Conservation (phyloP, 306 rosid genomes). For the Calophaca sinica region DNA sequence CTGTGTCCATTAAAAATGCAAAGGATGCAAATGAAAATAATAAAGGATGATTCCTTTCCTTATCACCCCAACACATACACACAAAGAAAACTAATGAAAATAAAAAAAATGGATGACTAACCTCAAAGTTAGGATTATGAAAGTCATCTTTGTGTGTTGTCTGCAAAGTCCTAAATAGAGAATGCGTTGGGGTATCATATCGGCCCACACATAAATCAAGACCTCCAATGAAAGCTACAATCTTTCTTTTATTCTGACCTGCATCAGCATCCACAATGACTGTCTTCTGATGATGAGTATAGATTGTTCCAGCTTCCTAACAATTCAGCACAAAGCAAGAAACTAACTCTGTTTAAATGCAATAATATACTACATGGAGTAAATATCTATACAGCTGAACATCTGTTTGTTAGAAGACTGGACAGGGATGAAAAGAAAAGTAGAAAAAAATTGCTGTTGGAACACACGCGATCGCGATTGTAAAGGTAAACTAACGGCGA, state of each 20-base stretch:
- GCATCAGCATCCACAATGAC: slow-evolving; percentile 93
- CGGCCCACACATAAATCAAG: slow-evolving; percentile 89
- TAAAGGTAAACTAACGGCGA: too few relatives aligned
- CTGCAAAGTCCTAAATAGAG: slow-evolving; percentile 65
- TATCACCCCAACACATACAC: too few relatives aligned
- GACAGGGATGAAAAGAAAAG: too few relatives aligned
- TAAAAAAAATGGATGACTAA: slow-evolving; percentile 38
- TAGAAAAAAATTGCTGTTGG: too few relatives aligned
- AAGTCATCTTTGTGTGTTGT: slow-evolving; percentile 78
- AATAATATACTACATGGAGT: neutral
- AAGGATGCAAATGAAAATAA: neutral
- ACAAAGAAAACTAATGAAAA: neutral
- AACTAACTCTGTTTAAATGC: neutral
- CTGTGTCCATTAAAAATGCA: slow-evolving; percentile 2
- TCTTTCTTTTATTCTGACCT: slow-evolving; percentile 72
- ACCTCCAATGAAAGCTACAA: slow-evolving; percentile 88
- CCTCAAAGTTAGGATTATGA: slow-evolving; percentile 80
- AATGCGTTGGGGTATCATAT: slow-evolving; percentile 81
- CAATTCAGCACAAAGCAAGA: slow-evolving; percentile 29
- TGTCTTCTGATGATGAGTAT: slow-evolving; percentile 95
- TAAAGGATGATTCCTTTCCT: neutral
- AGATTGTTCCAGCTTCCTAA: slow-evolving; percentile 91
- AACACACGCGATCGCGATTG: too few relatives aligned
- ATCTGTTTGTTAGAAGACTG: neutral
- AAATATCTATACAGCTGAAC: neutral